These are phyloP conservation scores for Rhynchosporium agropyri DNA, from an alignment of 2,329 filamentous ascomycete species.

Conservation along the genomic window DNA sequence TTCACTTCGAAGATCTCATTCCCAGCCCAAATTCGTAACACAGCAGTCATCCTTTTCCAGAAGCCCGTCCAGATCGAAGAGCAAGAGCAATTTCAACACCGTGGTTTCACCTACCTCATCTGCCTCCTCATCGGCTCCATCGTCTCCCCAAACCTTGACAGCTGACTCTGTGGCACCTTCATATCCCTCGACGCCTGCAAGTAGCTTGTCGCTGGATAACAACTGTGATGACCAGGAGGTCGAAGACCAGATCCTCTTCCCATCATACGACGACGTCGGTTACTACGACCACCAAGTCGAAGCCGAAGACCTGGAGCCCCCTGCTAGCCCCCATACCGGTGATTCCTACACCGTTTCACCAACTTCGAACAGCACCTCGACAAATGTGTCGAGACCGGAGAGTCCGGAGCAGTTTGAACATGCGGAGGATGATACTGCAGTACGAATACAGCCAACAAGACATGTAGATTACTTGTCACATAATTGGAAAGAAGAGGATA, in stretches of 20 bases:
- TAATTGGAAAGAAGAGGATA: slow-evolving; percentile 94
- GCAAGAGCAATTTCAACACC: slow-evolving; percentile 35
- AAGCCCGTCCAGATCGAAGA: slow-evolving; percentile 49
- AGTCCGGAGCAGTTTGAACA: slow-evolving; percentile 40
- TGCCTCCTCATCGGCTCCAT: slow-evolving; percentile 54
- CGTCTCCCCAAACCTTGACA: slow-evolving; percentile 56
- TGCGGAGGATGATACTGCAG: slow-evolving; percentile 56
- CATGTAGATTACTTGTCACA: slow-evolving; percentile 96
- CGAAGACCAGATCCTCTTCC: slow-evolving; percentile 61
- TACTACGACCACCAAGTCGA: slow-evolving; percentile 33
- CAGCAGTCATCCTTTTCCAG: slow-evolving; percentile 54
- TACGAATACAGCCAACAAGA: slow-evolving; percentile 64
- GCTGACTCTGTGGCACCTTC: slow-evolving; percentile 57
- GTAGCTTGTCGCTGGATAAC: slow-evolving; percentile 73
- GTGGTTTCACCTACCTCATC: slow-evolving; percentile 37
- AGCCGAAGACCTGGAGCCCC: slow-evolving; percentile 53
- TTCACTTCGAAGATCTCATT: slow-evolving; percentile 60
- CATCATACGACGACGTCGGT: slow-evolving; percentile 47
- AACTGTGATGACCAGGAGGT: slow-evolving; percentile 92
- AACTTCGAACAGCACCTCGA: slow-evolving; percentile 62
- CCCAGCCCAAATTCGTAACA: slow-evolving; percentile 58
- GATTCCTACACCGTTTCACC: slow-evolving; percentile 60
- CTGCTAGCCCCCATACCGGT: slow-evolving; percentile 52
- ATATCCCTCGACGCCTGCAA: slow-evolving; percentile 63
- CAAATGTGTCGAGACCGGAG: slow-evolving; percentile 51